Evolutionary conservation across 2,329 filamentous ascomycete species (phyloP), one percentile per base, ranked within the genome.

Genomic region (Mariannaea elegans): DNA sequence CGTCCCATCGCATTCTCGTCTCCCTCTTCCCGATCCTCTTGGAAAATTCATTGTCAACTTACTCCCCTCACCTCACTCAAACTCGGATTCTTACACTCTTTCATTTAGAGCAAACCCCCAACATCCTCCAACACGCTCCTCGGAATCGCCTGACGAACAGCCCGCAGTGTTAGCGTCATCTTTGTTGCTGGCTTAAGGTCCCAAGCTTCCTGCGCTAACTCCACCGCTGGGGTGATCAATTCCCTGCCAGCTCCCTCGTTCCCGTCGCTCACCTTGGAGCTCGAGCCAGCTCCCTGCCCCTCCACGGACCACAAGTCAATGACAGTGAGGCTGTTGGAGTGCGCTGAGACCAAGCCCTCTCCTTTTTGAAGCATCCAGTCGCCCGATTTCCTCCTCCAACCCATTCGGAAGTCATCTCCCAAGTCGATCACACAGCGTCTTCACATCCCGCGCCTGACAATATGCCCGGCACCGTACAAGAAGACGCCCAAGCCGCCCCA

Each of bases 381-480:
- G 42, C 23, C 38, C 21, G 19, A 31, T 14, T 10, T 32, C 19
- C 47, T 18, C 27, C 31, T 41, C 14, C 29, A 18, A 21, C 34
- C 44, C 9, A 13, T 14, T 34, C 13, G 45, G 23, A 31, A 32
- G 49, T 24, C 14, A 14, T 39, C 45, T 18, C 13, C 47, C 10
- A 9, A 39, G 3, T 9, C 45, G 32, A 44, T n/a, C 19, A 27
- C 21, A n/a, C 32, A 44, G 41, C 19, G 39, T 34, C 14, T 14
- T 7, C 31, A 21, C 42, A 41, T 47, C 24, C 10, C 36, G 12
- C 27, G 44, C 23, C 45, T 31, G 49, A 65, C 9, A 75, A 52
- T 51, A 79, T 80, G 78, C 74, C 78, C 31, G 71, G 68, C 50
- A 70, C 71, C 62, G 72, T 74, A 49, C 72, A 77, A 59, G 69